Conservation (phyloP, 176 grass and related monocot genomes). For the Triticum urartu region DNA sequence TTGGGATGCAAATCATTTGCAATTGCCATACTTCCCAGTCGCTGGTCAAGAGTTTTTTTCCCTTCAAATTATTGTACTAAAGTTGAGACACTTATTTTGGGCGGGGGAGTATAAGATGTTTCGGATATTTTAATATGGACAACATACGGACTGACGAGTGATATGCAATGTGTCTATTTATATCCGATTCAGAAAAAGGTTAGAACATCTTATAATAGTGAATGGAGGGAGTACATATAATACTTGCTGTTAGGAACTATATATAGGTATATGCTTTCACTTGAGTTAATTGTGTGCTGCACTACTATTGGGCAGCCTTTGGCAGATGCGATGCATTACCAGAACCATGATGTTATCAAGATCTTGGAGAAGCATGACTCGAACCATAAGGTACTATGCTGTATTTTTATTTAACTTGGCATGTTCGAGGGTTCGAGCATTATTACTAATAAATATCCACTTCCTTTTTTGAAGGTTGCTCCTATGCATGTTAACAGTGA, state of each 20-base stretch:
- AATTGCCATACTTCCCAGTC: too few species aligned
- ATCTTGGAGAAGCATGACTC: conserved; percentile 87
- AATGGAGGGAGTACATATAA: neutral
- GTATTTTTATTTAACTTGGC: conserved; percentile 3
- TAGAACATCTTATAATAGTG: neutral
- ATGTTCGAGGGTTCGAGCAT: conserved; percentile 21
- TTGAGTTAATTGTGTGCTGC: conserved; percentile 21
- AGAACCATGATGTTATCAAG: conserved; percentile 84
- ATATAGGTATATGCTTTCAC: neutral
- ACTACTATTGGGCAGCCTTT: conserved; percentile 69
- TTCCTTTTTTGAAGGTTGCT: conserved; percentile 59
- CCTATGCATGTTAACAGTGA: conserved; percentile 76
- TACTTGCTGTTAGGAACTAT: neutral
- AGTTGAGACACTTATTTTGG: too few species aligned
- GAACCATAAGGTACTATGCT: conserved; percentile 59
- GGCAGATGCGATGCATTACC: conserved; percentile 97
- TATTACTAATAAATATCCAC: conserved; percentile 3
- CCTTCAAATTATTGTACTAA: too few species aligned
- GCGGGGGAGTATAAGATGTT: too few species aligned
- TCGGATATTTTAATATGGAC: too few species aligned
- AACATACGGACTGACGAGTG: too few species aligned
- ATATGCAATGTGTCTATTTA: too few species aligned
- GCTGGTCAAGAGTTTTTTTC: too few species aligned
- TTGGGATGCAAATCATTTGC: too few species aligned
- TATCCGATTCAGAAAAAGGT: too few species aligned